Evolutionary conservation across 768 basidiomycete genomes (phyloP).

Genomic region (Lyophyllum atratum): DNA sequence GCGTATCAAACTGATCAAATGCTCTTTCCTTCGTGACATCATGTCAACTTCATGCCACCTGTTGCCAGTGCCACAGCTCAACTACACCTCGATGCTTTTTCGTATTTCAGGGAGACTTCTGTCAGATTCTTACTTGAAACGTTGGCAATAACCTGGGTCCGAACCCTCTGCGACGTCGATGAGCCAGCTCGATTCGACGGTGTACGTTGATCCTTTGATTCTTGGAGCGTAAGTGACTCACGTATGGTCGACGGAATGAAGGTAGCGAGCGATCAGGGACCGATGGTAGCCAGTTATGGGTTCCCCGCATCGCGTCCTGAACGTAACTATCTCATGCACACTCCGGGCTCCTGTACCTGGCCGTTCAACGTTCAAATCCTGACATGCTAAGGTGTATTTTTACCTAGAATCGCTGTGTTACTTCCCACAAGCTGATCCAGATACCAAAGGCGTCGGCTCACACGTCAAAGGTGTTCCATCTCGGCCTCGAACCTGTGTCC

Average conservation of each 20-base stretch:
- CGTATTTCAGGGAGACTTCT: neutral
- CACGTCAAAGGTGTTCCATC: neutral
- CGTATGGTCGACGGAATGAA: neutral
- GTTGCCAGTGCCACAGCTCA: no score
- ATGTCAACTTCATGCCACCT: neutral
- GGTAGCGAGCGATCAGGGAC: neutral
- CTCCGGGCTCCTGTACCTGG: neutral
- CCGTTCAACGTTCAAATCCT: neutral
- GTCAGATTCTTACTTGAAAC: neutral
- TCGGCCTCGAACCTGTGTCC: neutral
- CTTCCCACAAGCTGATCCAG: neutral
- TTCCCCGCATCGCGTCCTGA: neutral
- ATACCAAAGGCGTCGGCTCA: neutral
- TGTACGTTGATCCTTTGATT: neutral
- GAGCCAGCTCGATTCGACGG: neutral
- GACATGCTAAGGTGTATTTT: neutral
- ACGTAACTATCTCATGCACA: neutral
- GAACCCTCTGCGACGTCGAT: neutral
- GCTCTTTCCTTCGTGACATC: neutral
- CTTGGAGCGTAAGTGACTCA: neutral
- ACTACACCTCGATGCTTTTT: neutral
- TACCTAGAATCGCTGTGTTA: neutral
- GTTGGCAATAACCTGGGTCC: neutral
- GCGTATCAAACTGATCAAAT: no score
- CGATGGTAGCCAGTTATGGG: neutral